Base-by-base conservation (phyloP, 768 basidiomycete genomes). In the Termitomyces titanicus region DNA sequence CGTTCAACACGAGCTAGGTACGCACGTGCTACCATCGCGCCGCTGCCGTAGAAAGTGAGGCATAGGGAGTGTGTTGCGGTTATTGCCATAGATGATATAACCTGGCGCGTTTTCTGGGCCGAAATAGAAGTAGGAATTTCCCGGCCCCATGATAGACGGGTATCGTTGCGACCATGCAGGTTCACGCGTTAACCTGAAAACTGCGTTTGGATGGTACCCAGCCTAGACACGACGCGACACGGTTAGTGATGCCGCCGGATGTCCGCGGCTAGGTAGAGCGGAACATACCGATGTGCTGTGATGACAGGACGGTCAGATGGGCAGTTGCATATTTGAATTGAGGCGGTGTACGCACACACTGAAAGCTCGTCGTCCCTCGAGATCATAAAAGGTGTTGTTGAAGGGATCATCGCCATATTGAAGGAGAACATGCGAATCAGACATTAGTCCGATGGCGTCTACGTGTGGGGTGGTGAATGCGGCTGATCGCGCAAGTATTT, bases 131-230 rank as follows among this genome's bases (percentile, higher is more conserved):
- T 79, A 89, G 5, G 89, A 83, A 38, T 81, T 86, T 56, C 78
- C 81, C n/a, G 89, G 89, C n/a, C 89, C 89, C 83, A 89, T 85
- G 59, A 90, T 83, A 45, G 73, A 77, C 22, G 82, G 80, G 64
- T 89, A 83, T 53, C 82, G 83, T 61, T 83, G 78, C 22, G 81
- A 74, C 89, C 89, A 91, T 20, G 72, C 74, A 0, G 75, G 67
- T 63, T 91, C 86, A 17, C 89, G 82, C 38, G 78, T 76, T 51
- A 91, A 71, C 58, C 83, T 79, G 56, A 89, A 75, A 56, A 90
- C 76, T 25, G 79, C 69, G 68, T 87, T 88, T 20, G 86, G 83
- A 47, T 70, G 74, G 54, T 76, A 72, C 18, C 77, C 79, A 46
- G 79, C 83, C 84, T 87, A 56, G 18, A 18, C 8, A 25, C 24